phyloP scores from a whole-genome alignment of 345 rosid species.

The Rhizophora apiculata region DNA sequence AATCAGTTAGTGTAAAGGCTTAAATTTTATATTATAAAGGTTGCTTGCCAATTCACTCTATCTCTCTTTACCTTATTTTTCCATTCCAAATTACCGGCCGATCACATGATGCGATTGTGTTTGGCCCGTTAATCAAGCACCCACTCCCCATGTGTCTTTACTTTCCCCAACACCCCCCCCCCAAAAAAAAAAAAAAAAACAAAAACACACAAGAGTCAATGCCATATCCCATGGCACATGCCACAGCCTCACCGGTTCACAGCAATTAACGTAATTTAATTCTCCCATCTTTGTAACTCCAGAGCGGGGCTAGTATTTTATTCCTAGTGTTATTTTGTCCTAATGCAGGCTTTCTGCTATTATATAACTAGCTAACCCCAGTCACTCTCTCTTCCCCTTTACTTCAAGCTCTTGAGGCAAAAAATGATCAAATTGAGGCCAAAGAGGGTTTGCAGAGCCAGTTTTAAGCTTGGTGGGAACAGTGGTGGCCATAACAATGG shows the following conservation, averaged over 20 bases:
- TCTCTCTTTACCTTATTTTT: no score
- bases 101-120: constrained; percentile 27
- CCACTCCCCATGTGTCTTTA: constrained; percentile 44
- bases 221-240: constrained; percentile 20
- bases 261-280: background rate
- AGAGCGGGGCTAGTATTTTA: background rate
- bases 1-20: background rate
- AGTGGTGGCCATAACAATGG: constrained; percentile 21
- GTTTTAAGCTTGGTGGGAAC: constrained; percentile 46
- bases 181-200: constrained; percentile 6
- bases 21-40: background rate
- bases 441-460: constrained; percentile 57
- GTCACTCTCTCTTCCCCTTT: background rate
- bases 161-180: background rate
- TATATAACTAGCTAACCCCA: constrained; percentile 2
- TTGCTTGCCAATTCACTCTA: no score
- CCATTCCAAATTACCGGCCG: constrained; percentile 12
- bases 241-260: constrained; percentile 14
- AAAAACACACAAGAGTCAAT: constrained; percentile 14
- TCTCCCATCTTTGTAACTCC: background rate
- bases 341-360: background rate
- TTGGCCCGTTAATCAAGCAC: constrained; percentile 49
- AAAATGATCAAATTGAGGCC: constrained; percentile 67
- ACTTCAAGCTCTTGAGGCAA: constrained; percentile 10
- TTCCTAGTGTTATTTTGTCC: background rate